Base-by-base conservation (phyloP, 768 basidiomycete species). In the Mycena pura region DNA sequence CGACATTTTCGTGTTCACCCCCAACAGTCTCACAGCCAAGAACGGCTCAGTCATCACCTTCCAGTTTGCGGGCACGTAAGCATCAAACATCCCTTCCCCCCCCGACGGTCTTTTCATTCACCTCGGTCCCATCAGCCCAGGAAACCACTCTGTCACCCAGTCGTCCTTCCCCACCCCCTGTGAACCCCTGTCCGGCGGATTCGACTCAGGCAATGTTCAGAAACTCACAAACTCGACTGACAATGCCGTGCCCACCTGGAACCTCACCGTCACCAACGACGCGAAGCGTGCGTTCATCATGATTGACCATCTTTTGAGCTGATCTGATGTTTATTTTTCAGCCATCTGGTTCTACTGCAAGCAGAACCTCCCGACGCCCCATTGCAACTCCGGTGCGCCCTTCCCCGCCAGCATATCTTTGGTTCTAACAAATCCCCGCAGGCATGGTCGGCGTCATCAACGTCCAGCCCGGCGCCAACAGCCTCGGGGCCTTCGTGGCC, bases 291-390 rank as follows among this genome's bases (percentile, higher is more conserved):
- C 67, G 82, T 72, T 34, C 1, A 1, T 15, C 62, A 65, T 11
- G 28, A 19, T 71, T 70, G 61, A 55, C 62, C 22, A 62, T 50
- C 19, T 4, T 14, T 5, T 44, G n/a, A 22, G 22, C 13, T 17
- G 17, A 11, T 25, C 21, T 5, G 34, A 27, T 21, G 21, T 64
- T 65, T 13, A 15, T n/a, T 43, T 27, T 21, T 6, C 39, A 76
- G 84, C 84, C 5, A 78, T 86, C 43, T 87, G 83, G 82, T 85
- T 85, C 78, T 86, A 75, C 79, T 87, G 86, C 76, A 84, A 85
- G 60, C 84, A 85, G 67, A 69, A 80, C 8, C 1, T 50, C 2
- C 80, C 79, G 0, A 2, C 39, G 2, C 70, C 75, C 13, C 85
- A 87, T 70, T 86, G 85, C 64, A 44, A 57, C 10, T 55, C 69